phyloP scores from a whole-genome alignment of 2,329 filamentous ascomycete species.

The Trichoderma harzianum region DNA sequence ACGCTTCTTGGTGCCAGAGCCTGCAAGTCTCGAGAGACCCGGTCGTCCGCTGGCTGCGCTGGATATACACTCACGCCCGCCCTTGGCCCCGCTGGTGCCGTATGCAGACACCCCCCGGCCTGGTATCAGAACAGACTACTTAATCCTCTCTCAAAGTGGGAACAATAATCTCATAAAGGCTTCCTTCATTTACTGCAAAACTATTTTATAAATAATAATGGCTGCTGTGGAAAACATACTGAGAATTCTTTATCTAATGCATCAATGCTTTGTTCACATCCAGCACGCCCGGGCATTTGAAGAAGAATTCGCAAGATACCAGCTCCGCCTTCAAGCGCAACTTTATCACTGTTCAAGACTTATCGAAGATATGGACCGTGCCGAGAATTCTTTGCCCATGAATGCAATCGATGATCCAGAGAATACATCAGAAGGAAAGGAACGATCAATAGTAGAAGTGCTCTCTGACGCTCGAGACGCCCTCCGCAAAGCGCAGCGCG shows the following conservation, averaged over 20 bases:
- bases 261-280: not conserved
- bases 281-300: not conserved
- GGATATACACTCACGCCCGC: no score
- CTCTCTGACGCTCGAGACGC: not conserved
- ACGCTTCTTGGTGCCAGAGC: no score
- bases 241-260: not conserved
- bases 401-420: not conserved
- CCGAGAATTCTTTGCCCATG: not conserved
- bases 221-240: not conserved
- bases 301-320: not conserved
- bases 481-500: not conserved
- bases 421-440: not conserved
- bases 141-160: no score
- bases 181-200: no score
- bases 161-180: no score
- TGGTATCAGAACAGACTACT: no score
- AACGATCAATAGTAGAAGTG: not conserved
- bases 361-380: not conserved
- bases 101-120: no score
- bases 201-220: no score
- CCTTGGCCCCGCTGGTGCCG: no score
- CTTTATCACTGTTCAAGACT: not conserved
- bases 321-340: not conserved
- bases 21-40: no score
- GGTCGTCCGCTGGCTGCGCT: no score